Percentiles rank a stretch among this genome's conserved stretches.
phyloP scores from a whole-genome alignment of 331 rosid genomes.

The Quercus lobata region DNA sequence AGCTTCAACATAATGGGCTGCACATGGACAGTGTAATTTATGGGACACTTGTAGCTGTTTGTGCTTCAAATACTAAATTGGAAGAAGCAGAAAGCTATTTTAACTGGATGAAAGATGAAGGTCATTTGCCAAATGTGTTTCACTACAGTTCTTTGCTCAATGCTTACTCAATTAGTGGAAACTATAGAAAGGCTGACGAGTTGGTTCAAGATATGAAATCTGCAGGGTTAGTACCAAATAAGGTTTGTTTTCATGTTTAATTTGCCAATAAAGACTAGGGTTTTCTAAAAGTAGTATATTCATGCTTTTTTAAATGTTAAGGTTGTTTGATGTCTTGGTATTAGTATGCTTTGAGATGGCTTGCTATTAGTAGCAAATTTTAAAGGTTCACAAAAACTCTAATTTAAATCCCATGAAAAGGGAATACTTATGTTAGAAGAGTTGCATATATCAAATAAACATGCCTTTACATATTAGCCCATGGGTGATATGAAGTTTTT shows the following conservation, averaged over 20 bases:
- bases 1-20: conserved; percentile 49
- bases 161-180: conserved; percentile 62
- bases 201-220: conserved; percentile 73
- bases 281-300: neutral
- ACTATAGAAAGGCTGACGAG: conserved; percentile 65
- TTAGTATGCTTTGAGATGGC: neutral
- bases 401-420: neutral
- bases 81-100: conserved; percentile 81
- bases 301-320: neutral
- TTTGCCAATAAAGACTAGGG: neutral
- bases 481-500: neutral
- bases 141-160: conserved; percentile 88
- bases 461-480: neutral
- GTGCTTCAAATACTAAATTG: conserved; percentile 79
- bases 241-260: conserved; percentile 76
- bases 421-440: neutral
- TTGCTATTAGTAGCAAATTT: neutral
- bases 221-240: conserved; percentile 89
- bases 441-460: neutral
- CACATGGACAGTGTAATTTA: conserved; percentile 66
- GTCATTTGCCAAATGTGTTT: conserved; percentile 61
- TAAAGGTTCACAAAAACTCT: neutral
- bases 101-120: conserved; percentile 62
- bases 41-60: conserved; percentile 84
- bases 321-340: neutral